Percentiles rank a stretch among this genome's conserved stretches.
Conservation (phyloP, 2,329 filamentous ascomycete genomes). For the Fusarium devonianum region DNA sequence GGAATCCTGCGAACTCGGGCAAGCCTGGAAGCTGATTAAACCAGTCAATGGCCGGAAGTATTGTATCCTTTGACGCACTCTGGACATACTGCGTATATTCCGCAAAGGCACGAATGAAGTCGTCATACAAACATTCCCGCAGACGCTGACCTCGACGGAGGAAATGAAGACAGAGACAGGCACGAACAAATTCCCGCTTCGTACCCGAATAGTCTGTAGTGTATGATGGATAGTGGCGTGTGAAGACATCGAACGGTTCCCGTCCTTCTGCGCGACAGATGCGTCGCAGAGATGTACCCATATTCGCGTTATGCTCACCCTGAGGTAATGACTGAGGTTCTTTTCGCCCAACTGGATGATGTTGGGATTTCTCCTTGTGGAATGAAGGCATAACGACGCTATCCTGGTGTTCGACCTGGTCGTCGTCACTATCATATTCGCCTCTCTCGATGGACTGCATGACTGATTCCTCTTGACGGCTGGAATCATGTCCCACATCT, state of each 20-base stretch:
- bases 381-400: too few species aligned
- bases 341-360: too few species aligned
- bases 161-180: conserved; percentile 53
- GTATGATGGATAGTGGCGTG: conserved; percentile 54
- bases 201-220: conserved; percentile 49
- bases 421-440: too few species aligned
- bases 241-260: conserved; percentile 51
- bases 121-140: conserved; percentile 58
- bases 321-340: too few species aligned
- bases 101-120: conserved; percentile 57
- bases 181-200: conserved; percentile 53
- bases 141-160: conserved; percentile 47
- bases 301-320: too few species aligned
- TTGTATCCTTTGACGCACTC: too few species aligned
- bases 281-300: too few species aligned
- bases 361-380: too few species aligned
- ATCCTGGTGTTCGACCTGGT: too few species aligned
- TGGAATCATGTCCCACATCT: background rate
- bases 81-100: conserved; percentile 54
- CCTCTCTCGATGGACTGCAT: background rate
- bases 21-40: conserved; percentile 43
- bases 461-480: background rate
- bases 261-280: too few species aligned
- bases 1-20: conserved; percentile 37
- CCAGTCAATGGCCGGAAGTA: conserved; percentile 51